Evolutionary conservation across 2,329 filamentous ascomycete genomes (phyloP).

Genomic region (Verticillium dahliae): DNA sequence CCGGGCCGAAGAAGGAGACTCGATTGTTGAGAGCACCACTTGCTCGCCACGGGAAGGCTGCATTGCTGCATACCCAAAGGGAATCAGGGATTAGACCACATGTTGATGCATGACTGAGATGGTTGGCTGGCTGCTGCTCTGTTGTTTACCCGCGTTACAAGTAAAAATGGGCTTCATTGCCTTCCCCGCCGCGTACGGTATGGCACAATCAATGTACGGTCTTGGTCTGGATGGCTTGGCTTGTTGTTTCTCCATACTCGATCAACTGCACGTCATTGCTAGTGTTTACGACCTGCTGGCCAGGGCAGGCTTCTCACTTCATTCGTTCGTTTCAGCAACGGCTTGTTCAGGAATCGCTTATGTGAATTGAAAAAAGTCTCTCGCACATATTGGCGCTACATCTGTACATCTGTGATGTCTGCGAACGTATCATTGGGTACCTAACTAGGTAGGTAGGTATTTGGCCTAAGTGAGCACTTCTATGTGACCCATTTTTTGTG

Average conservation of each 20-base stretch:
- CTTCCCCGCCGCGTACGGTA: slow-evolving; percentile 1
- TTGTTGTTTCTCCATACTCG: slow-evolving; percentile 3
- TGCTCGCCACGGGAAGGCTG: slow-evolving; percentile 14
- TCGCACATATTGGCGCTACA: too few relatives aligned
- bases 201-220: not conserved
- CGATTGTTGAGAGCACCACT: slow-evolving; percentile 3
- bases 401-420: too few relatives aligned
- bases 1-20: not conserved
- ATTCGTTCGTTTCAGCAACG: not conserved
- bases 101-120: slow-evolving; percentile 44
- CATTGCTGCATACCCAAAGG: slow-evolving; percentile 27
- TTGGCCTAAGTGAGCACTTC: not conserved
- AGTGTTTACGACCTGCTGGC: not conserved
- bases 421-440: too few relatives aligned
- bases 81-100: slow-evolving; percentile 39
- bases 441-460: too few relatives aligned
- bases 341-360: too few relatives aligned
- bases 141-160: slow-evolving; percentile 14
- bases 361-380: too few relatives aligned
- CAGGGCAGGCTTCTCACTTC: not conserved
- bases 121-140: slow-evolving; percentile 32
- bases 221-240: slow-evolving; percentile 4
- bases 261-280: not conserved
- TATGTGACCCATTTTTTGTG: not conserved
- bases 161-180: slow-evolving; percentile 1